Conservation (phyloP, 2,329 filamentous ascomycete genomes). For the Trichoderma sp. region DNA sequence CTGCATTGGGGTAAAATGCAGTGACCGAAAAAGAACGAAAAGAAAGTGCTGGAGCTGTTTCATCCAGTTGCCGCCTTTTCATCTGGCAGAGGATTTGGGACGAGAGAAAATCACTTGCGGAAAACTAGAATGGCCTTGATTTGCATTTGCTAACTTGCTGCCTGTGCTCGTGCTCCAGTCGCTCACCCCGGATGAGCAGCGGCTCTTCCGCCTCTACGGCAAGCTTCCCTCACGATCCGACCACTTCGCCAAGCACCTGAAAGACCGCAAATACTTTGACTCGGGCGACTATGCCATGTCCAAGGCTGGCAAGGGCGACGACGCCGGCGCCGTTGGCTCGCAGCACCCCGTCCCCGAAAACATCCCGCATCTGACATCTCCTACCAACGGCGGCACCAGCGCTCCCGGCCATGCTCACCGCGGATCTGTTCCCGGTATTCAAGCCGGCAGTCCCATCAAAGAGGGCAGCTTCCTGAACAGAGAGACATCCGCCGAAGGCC, state of each 20-base stretch:
- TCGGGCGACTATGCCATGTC: constrained; percentile 94
- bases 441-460: constrained; percentile 82
- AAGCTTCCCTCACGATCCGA: constrained; percentile 97
- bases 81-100: neutral
- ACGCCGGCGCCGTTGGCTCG: constrained; percentile 90
- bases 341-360: constrained; percentile 95
- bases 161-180: constrained; percentile 61
- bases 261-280: constrained; percentile 99
- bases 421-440: constrained; percentile 52
- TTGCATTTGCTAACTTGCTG: neutral
- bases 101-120: neutral
- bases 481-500: constrained; percentile 70
- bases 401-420: constrained; percentile 47
- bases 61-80: neutral
- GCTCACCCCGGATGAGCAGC: constrained; percentile 91
- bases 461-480: constrained; percentile 86
- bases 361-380: constrained; percentile 84
- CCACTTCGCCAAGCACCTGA: constrained; percentile 95
- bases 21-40: neutral
- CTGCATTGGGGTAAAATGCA: constrained; percentile 16
- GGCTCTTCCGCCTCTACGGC: constrained; percentile 94
- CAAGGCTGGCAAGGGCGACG: constrained; percentile 95
- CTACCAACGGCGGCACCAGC: constrained; percentile 49
- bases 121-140: neutral
- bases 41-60: neutral